phyloP scores from a whole-genome alignment of 495 filamentous ascomycete species.

The Wilcoxina mikolae region DNA sequence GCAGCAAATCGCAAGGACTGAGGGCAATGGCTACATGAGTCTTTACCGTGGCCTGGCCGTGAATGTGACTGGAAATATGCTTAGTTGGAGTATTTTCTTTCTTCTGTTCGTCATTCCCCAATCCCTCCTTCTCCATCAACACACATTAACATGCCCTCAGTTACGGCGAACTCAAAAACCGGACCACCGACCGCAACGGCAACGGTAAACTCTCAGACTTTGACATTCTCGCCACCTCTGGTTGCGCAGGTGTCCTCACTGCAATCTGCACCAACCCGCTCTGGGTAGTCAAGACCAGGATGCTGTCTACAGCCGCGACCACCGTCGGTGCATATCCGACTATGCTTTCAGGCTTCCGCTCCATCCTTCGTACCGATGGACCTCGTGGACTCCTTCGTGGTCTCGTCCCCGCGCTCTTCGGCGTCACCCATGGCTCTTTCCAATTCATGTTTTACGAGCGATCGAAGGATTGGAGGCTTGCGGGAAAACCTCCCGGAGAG shows the following conservation, averaged over 20 bases:
- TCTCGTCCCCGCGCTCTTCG: slow-evolving; percentile 65
- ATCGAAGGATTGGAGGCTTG: slow-evolving; percentile 45
- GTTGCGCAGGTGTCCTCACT: slow-evolving; percentile 56
- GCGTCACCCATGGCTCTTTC: slow-evolving; percentile 86
- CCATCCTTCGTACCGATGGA: slow-evolving; percentile 55
- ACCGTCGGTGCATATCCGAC: slow-evolving; percentile 59
- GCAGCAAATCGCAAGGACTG: slow-evolving; percentile 40
- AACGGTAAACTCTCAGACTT: slow-evolving; percentile 40
- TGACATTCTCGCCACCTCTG: slow-evolving; percentile 76
- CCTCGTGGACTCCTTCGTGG: slow-evolving; percentile 68
- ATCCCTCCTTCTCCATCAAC: neutral
- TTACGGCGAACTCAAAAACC: slow-evolving; percentile 29
- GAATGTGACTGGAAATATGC: slow-evolving; percentile 80
- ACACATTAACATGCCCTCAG: slow-evolving; percentile 6
- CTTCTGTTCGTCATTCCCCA: slow-evolving; percentile 38
- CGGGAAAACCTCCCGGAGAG: neutral
- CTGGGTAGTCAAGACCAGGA: slow-evolving; percentile 97
- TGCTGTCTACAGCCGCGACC: slow-evolving; percentile 64
- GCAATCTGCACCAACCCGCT: slow-evolving; percentile 83
- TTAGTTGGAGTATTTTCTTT: slow-evolving; percentile 89
- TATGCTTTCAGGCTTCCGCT: slow-evolving; percentile 49
- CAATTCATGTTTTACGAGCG: slow-evolving; percentile 95
- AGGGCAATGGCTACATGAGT: slow-evolving; percentile 35
- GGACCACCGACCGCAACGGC: slow-evolving; percentile 13
- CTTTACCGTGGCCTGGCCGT: slow-evolving; percentile 82